Evolutionary conservation across 192 early-diverging fungal genomes (phyloP).

Genomic region (Coemansia sp.): DNA sequence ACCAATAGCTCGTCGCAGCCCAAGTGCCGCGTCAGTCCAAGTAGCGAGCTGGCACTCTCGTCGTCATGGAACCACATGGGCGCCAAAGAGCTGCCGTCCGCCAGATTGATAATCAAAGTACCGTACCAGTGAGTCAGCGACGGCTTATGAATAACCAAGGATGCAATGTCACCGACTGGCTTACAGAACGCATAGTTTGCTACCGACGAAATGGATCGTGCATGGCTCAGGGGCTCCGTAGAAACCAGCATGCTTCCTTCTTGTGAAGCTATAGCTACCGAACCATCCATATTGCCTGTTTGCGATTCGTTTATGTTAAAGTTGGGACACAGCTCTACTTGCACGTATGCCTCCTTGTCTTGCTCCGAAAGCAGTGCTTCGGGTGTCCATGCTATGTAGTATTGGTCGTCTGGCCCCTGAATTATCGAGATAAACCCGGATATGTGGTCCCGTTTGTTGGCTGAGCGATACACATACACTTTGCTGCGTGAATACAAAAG

Average conservation of each 20-base stretch:
- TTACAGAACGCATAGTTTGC: constrained; percentile 63
- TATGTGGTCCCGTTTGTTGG: constrained; percentile 60
- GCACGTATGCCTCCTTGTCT: constrained; percentile 60
- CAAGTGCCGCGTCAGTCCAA: constrained; percentile 54
- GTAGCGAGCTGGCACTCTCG: constrained; percentile 58
- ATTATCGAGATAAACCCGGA: constrained; percentile 68
- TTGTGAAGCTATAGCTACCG: constrained; percentile 32
- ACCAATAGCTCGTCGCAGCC: constrained; percentile 70
- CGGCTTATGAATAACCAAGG: constrained; percentile 64
- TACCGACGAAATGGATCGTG: constrained; percentile 34
- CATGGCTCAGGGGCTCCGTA: constrained; percentile 37
- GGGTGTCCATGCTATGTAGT: constrained; percentile 71
- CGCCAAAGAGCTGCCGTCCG: constrained; percentile 60
- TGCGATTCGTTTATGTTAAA: constrained; percentile 7
- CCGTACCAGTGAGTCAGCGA: constrained; percentile 69
- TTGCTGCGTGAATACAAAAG: constrained; percentile 70
- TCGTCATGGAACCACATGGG: constrained; percentile 78
- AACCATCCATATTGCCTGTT: constrained; percentile 11
- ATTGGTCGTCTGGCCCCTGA: constrained; percentile 57
- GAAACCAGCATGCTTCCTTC: constrained; percentile 42
- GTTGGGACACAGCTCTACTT: constrained; percentile 58
- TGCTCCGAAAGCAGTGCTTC: constrained; percentile 60
- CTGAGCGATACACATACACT: constrained; percentile 68
- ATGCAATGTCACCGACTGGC: constrained; percentile 58
- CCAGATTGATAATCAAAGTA: constrained; percentile 63